Conservation (phyloP, 768 basidiomycete genomes). For the Fibroporia radiculosa region DNA sequence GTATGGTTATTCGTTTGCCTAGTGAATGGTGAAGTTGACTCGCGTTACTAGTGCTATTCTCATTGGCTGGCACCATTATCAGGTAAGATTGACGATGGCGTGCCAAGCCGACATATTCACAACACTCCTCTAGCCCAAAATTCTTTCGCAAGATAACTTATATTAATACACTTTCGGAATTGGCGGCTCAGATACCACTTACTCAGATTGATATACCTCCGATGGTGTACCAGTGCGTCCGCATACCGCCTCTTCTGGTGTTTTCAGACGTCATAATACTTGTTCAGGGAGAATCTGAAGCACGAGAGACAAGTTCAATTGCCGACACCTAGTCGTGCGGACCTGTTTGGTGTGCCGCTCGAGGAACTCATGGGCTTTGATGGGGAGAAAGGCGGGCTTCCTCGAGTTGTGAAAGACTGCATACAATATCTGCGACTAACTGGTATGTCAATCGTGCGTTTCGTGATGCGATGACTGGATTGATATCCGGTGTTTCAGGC, state of each 20-base stretch:
- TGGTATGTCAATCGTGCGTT: slow-evolving; percentile 24
- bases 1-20: slow-evolving; percentile 32
- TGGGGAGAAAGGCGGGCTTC: slow-evolving; percentile 79
- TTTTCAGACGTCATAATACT: too few relatives aligned
- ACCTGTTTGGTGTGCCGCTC: slow-evolving; percentile 72
- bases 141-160: slow-evolving; percentile 84
- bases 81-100: slow-evolving; percentile 37
- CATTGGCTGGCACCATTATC: slow-evolving; percentile 80
- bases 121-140: slow-evolving; percentile 51
- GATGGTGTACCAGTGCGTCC: slow-evolving; percentile 69
- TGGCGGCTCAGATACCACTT: slow-evolving; percentile 72
- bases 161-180: slow-evolving; percentile 66
- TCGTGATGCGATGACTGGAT: not conserved
- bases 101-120: not conserved
- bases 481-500: slow-evolving; percentile 22
- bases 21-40: not conserved
- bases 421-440: slow-evolving; percentile 63
- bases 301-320: slow-evolving; percentile 63
- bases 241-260: not conserved
- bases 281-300: slow-evolving; percentile 68
- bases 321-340: slow-evolving; percentile 53
- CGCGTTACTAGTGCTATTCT: slow-evolving; percentile 67
- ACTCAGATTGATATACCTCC: slow-evolving; percentile 84
- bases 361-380: slow-evolving; percentile 79
- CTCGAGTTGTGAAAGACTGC: slow-evolving; percentile 70